A percentile compares a stretch with the other conserved stretches of the same genome.
Evolutionary conservation across 2,329 filamentous ascomycete species (phyloP).

Genomic region (Myotisia sp.): DNA sequence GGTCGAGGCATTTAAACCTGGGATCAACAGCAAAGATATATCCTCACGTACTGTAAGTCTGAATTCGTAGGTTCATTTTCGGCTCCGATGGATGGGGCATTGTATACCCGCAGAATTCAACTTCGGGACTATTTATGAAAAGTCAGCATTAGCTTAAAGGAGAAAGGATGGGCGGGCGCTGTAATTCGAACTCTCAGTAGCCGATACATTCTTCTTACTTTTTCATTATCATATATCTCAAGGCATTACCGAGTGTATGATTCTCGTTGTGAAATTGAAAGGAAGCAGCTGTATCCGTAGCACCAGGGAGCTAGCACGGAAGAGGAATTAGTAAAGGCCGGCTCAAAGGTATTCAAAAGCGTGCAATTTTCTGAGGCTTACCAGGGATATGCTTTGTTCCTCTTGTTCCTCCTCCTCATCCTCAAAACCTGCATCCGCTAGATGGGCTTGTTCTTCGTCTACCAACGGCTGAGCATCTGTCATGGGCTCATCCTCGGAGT

Average conservation of each 20-base stretch:
- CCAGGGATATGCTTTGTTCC: constrained; percentile 29
- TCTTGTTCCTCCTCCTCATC: constrained; percentile 37
- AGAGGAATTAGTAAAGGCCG: background rate
- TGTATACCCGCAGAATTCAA: constrained; percentile 96
- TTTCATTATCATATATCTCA: constrained; percentile 96
- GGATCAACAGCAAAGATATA: background rate
- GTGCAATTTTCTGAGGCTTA: constrained; percentile 45
- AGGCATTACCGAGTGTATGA: constrained; percentile 85
- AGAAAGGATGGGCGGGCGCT: background rate
- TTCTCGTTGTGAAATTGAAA: constrained; percentile 92
- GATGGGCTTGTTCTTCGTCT: constrained; percentile 18
- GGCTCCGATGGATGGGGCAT: constrained; percentile 92
- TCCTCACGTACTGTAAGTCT: constrained; percentile 67
- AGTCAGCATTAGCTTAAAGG: background rate
- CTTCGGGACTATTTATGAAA: constrained; percentile 56
- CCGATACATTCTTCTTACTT: constrained; percentile 49
- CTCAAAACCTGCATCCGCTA: constrained; percentile 37
- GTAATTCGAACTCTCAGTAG: background rate
- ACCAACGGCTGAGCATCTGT: constrained; percentile 20
- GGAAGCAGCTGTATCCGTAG: constrained; percentile 71
- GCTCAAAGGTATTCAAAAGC: background rate
- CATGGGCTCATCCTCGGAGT: constrained; percentile 31
- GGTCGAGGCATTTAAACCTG: background rate
- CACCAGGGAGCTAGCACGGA: constrained; percentile 57
- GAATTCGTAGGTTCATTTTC: constrained; percentile 94